Evolutionary conservation across 2,329 filamentous ascomycete genomes (phyloP).

Genomic region (Colletotrichum trifolii): DNA sequence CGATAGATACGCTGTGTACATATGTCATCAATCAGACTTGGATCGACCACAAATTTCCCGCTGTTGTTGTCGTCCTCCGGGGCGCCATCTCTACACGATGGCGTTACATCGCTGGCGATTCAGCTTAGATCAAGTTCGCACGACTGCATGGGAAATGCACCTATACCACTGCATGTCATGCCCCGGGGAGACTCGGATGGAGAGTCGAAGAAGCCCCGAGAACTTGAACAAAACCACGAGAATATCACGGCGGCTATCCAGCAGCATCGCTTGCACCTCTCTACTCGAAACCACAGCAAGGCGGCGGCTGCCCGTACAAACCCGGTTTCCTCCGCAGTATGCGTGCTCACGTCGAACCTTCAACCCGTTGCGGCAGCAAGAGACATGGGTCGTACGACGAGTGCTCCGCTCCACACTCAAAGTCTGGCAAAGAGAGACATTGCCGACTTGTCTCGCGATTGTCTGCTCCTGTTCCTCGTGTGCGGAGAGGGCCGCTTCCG

Average conservation of each 20-base stretch:
- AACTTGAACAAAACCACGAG: too few species aligned
- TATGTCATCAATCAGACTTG: slow-evolving; percentile 38
- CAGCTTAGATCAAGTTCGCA: too few species aligned
- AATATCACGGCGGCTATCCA: too few species aligned
- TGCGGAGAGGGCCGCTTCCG: slow-evolving; percentile 8
- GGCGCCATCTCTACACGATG: too few species aligned
- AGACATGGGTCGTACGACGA: slow-evolving; percentile 18
- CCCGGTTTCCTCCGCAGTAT: background rate
- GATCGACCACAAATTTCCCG: slow-evolving; percentile 23
- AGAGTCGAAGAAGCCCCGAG: too few species aligned
- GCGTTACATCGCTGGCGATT: too few species aligned
- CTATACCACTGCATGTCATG: too few species aligned
- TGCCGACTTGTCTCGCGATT: background rate
- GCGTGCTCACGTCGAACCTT: background rate
- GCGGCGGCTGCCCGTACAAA: slow-evolving; percentile 7
- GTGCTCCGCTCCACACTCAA: background rate
- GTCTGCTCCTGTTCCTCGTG: too few species aligned
- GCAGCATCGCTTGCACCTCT: background rate
- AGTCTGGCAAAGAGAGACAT: slow-evolving; percentile 16
- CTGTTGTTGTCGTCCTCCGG: background rate
- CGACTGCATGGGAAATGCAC: too few species aligned
- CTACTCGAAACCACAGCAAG: background rate
- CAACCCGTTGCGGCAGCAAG: background rate
- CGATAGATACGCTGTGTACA: slow-evolving; percentile 38
- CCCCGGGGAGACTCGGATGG: too few species aligned